Conservation (phyloP, 2,329 filamentous ascomycete genomes). For the Thielaviopsis punctulata region DNA sequence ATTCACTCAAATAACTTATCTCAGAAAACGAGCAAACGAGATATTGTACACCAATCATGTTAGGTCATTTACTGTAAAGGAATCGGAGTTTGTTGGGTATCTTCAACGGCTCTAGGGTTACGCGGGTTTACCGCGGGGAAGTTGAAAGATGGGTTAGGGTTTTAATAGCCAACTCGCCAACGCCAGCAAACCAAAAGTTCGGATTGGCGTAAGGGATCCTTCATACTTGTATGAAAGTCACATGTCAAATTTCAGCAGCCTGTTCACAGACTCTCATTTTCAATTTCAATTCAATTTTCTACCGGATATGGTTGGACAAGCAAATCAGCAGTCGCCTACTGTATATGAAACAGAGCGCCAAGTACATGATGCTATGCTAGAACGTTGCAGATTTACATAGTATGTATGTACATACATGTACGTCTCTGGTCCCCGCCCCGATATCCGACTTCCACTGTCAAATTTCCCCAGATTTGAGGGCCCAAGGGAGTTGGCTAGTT, state of each 20-base stretch:
- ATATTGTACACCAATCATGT: too few species aligned
- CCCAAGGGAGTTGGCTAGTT: neutral
- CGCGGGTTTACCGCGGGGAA: neutral
- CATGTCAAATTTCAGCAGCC: too few species aligned
- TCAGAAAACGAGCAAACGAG: neutral
- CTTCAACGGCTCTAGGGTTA: neutral
- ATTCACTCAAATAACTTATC: too few species aligned
- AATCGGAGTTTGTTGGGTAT: neutral
- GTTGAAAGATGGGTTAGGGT: too few species aligned
- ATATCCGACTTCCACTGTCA: neutral
- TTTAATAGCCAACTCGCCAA: too few species aligned
- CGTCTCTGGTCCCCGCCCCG: neutral
- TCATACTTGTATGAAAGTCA: too few species aligned
- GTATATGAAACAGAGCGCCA: too few species aligned
- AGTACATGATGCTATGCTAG: too few species aligned
- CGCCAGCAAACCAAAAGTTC: too few species aligned
- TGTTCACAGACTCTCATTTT: too few species aligned
- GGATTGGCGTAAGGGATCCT: too few species aligned
- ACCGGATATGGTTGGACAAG: neutral
- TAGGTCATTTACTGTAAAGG: neutral
- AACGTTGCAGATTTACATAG: neutral
- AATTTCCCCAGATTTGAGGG: neutral
- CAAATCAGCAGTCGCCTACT: neutral
- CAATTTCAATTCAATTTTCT: neutral
- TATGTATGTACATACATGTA: neutral